phyloP scores from a whole-genome alignment of 2,329 filamentous ascomycete genomes.

The Blastomyces silverae region DNA sequence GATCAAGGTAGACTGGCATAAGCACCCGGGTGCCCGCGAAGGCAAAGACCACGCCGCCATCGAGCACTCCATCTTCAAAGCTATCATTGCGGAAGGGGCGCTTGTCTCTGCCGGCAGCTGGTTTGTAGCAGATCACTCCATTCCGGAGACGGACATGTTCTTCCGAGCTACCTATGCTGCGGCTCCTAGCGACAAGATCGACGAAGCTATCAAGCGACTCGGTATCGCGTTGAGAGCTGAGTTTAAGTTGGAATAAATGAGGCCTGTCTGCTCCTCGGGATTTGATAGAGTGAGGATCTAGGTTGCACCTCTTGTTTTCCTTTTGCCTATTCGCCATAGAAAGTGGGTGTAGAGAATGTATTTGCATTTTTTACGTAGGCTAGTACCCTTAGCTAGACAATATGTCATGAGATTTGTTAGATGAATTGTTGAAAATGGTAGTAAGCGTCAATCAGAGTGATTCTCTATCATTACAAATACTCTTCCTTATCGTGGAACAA shows the following conservation, averaged over 20 bases:
- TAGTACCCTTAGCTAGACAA: neutral
- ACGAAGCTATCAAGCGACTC: constrained; percentile 65
- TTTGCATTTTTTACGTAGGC: no score
- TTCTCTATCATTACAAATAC: neutral
- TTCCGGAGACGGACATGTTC: constrained; percentile 59
- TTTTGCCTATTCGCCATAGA: no score
- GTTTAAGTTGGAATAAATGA: constrained; percentile 45
- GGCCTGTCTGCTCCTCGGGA: neutral
- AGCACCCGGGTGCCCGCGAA: constrained; percentile 38
- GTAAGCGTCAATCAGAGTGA: neutral
- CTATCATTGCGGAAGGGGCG: constrained; percentile 67
- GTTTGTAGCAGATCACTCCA: constrained; percentile 72
- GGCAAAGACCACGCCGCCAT: constrained; percentile 45
- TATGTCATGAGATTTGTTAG: neutral
- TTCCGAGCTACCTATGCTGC: constrained; percentile 88
- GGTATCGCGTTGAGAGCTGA: constrained; percentile 62
- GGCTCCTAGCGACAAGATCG: constrained; percentile 63
- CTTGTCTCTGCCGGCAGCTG: constrained; percentile 79
- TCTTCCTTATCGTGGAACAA: neutral
- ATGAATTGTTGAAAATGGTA: neutral
- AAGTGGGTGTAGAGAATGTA: no score
- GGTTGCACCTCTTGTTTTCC: neutral
- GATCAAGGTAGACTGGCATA: constrained; percentile 43
- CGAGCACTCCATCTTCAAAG: constrained; percentile 80
- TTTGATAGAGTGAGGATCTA: neutral